These are phyloP conservation scores for Paxillus ammoniavirescens DNA, from an alignment of 768 basidiomycete genomes.

Conservation along the genomic window DNA sequence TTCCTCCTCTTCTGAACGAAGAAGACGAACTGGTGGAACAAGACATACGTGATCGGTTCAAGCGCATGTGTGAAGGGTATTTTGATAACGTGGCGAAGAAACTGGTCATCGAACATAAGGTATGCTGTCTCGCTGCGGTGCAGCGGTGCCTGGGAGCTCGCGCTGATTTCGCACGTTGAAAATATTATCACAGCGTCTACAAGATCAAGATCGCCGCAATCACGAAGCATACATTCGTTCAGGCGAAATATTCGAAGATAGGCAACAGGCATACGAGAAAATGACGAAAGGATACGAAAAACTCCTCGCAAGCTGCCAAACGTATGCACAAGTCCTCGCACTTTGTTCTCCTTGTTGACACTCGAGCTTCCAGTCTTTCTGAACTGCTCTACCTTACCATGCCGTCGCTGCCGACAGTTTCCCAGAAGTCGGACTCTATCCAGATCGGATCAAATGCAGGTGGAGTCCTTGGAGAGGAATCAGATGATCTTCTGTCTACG, in stretches of 20 bases:
- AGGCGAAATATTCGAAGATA: slow-evolving; percentile 98
- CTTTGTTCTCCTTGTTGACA: slow-evolving; percentile 8
- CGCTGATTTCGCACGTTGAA: not conserved
- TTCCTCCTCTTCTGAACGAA: slow-evolving; percentile 45
- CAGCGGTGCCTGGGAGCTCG: not conserved
- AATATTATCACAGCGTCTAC: slow-evolving; percentile 62
- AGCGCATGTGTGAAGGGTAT: slow-evolving; percentile 90
- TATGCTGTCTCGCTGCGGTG: slow-evolving; percentile 32
- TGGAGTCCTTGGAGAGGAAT: slow-evolving; percentile 48
- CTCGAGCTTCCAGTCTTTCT: slow-evolving; percentile 58
- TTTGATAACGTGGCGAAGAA: slow-evolving; percentile 92
- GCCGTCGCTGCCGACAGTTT: slow-evolving; percentile 78
- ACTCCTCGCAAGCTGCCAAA: slow-evolving; percentile 82
- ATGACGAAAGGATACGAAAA: slow-evolving; percentile 98
- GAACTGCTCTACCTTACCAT: slow-evolving; percentile 85
- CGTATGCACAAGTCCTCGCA: slow-evolving; percentile 45
- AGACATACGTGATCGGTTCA: slow-evolving; percentile 85
- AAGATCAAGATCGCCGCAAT: slow-evolving; percentile 95
- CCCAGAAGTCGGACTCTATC: slow-evolving; percentile 81
- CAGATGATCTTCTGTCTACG: slow-evolving; percentile 49
- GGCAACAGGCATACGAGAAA: slow-evolving; percentile 98
- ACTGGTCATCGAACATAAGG: slow-evolving; percentile 87
- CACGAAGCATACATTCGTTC: slow-evolving; percentile 99
- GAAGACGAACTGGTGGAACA: slow-evolving; percentile 79
- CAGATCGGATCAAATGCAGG: slow-evolving; percentile 57